Evolutionary conservation across 345 rosid genomes (phyloP).

Genomic region (Citrus reticulata): DNA sequence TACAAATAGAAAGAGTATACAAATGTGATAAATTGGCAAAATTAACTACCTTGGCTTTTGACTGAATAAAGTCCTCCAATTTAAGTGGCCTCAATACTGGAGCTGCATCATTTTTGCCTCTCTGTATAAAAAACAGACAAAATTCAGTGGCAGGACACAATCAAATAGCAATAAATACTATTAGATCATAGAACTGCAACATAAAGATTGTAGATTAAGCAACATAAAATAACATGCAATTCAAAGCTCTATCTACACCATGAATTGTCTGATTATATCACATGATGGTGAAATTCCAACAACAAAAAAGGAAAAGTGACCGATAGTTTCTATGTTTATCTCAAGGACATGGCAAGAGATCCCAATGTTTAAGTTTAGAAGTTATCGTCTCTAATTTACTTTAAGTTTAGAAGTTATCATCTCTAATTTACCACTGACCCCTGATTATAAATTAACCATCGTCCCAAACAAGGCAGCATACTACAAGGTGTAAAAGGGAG

Average conservation of each 20-base stretch:
- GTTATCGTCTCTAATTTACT: not conserved
- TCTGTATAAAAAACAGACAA: conserved; percentile 32
- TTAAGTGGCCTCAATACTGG: conserved; percentile 55
- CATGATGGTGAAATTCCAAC: not conserved
- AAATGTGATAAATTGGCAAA: not conserved
- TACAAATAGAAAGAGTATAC: not conserved
- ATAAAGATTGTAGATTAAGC: not conserved
- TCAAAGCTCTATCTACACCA: not conserved
- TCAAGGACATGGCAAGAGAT: not conserved
- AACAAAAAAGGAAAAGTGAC: not conserved
- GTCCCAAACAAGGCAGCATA: not conserved
- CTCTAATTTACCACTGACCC: not conserved
- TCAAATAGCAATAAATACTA: not conserved
- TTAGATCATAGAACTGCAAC: not conserved
- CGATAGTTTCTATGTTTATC: not conserved
- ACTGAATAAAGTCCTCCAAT: conserved; percentile 74
- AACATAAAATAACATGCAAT: not conserved
- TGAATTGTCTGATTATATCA: not conserved
- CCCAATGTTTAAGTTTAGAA: not conserved
- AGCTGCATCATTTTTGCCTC: conserved; percentile 29
- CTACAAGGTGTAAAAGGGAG: not conserved
- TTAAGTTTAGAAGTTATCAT: too few relatives aligned
- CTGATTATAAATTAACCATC: not conserved
- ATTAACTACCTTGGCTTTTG: conserved; percentile 77
- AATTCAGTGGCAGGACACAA: not conserved